Percentiles rank a stretch among this genome's conserved stretches.
phyloP scores from a whole-genome alignment of 352 stramenopile genomes.

The Pythium volutum region DNA sequence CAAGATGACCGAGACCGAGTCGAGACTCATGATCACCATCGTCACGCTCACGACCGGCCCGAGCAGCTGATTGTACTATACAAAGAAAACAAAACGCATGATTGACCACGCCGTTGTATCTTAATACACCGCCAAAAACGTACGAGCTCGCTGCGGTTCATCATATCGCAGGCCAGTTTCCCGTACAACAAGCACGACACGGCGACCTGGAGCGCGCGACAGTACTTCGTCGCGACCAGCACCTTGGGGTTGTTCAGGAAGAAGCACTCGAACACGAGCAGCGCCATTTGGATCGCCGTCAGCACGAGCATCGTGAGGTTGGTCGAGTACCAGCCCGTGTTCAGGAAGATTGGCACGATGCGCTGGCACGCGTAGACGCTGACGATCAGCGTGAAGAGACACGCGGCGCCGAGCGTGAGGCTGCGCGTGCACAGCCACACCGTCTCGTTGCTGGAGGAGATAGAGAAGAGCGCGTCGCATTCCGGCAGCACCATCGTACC shows the following conservation, averaged over 20 bases:
- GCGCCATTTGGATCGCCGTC: constrained; percentile 56
- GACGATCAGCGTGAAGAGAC: constrained; percentile 45
- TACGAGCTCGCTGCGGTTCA: constrained; percentile 32
- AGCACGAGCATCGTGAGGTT: constrained; percentile 65
- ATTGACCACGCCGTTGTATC: background rate
- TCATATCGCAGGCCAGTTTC: constrained; percentile 60
- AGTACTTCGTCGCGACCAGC: constrained; percentile 72
- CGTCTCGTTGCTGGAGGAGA: constrained; percentile 27
- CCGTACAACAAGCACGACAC: constrained; percentile 71
- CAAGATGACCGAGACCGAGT: constrained; percentile 44
- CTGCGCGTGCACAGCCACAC: constrained; percentile 59
- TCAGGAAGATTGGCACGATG: constrained; percentile 58
- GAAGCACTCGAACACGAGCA: constrained; percentile 65
- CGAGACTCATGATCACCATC: constrained; percentile 53
- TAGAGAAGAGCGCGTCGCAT: constrained; percentile 44
- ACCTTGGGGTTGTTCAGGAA: constrained; percentile 53
- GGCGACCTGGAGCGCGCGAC: constrained; percentile 59
- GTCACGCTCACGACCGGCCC: constrained; percentile 45
- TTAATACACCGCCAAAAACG: background rate
- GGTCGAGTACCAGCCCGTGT: constrained; percentile 50
- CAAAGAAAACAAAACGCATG: background rate
- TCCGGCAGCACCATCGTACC: constrained; percentile 38
- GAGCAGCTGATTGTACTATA: constrained; percentile 51
- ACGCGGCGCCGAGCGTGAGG: constrained; percentile 55
- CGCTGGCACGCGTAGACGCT: constrained; percentile 40